phyloP scores from a whole-genome alignment of 1,284 basidiomycete genomes.

The Marasmius oreades region DNA sequence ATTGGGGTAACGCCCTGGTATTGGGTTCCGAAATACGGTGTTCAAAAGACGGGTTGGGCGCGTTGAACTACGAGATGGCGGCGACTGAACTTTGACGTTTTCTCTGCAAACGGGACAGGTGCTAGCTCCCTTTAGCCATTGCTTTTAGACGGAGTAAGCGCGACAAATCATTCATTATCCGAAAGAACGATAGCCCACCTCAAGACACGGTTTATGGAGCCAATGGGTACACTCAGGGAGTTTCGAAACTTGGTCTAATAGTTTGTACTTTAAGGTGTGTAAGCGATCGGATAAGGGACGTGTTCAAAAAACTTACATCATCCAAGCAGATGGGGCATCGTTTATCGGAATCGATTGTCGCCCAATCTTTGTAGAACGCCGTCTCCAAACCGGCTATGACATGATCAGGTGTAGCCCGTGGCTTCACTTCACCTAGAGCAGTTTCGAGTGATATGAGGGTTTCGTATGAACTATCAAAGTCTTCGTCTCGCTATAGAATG shows the following conservation, averaged over 20 bases:
- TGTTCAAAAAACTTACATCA: slow-evolving; percentile 48
- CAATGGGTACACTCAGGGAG: slow-evolving; percentile 70
- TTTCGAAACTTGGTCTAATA: slow-evolving; percentile 54
- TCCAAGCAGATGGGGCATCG: slow-evolving; percentile 79
- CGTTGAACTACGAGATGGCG: neutral
- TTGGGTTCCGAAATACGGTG: too few relatives aligned
- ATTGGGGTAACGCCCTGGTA: neutral
- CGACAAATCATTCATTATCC: neutral
- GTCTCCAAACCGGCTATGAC: slow-evolving; percentile 56
- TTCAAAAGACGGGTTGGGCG: neutral
- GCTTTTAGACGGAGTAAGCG: slow-evolving; percentile 30
- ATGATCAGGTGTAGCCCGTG: slow-evolving; percentile 56
- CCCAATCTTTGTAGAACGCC: slow-evolving; percentile 65
- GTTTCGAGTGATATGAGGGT: slow-evolving; percentile 53
- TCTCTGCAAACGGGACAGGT: slow-evolving; percentile 69
- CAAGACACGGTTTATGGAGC: slow-evolving; percentile 69
- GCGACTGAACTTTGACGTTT: slow-evolving; percentile 30
- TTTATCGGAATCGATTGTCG: slow-evolving; percentile 54
- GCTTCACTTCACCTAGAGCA: slow-evolving; percentile 60
- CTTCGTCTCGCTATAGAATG: slow-evolving; percentile 56
- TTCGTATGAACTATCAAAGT: slow-evolving; percentile 72
- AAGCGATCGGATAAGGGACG: neutral
- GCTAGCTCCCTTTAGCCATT: slow-evolving; percentile 63
- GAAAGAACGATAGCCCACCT: slow-evolving; percentile 38
- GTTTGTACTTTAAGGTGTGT: slow-evolving; percentile 46